A percentile compares a stretch with the other conserved stretches of the same genome.
Conservation (phyloP, 208 protist species). For the Angomonas ambiguus region DNA sequence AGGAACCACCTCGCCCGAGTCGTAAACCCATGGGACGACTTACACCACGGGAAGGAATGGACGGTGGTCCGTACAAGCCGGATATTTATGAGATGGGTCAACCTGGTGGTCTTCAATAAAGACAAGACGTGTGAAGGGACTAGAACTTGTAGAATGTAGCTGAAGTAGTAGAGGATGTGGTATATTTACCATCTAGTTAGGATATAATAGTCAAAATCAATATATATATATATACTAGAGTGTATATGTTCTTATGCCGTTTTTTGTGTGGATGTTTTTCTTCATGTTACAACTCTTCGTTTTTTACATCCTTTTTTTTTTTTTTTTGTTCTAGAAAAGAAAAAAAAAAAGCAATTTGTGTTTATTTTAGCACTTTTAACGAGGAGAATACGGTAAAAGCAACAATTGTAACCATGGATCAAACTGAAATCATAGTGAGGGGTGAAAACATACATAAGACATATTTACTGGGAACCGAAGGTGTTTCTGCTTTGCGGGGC, state of each 20-base stretch:
- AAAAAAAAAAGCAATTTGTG: conserved; percentile 4
- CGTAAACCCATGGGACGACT: conserved; percentile 64
- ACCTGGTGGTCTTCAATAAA: conserved; percentile 42
- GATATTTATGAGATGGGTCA: conserved; percentile 49
- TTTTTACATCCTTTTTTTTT: conserved; percentile 12
- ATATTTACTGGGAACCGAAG: conserved; percentile 94
- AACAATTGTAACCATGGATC: background rate
- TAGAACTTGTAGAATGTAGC: background rate
- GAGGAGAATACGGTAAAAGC: background rate
- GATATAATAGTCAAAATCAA: background rate
- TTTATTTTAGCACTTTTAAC: background rate
- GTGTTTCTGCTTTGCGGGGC: conserved; percentile 94
- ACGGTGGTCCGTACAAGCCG: conserved; percentile 66
- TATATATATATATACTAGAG: background rate
- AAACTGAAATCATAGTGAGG: conserved; percentile 42
- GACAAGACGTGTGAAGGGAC: background rate
- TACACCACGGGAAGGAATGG: conserved; percentile 65
- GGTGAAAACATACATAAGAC: conserved; percentile 97
- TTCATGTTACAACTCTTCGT: conserved; percentile 1
- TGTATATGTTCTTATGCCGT: conserved; percentile 12
- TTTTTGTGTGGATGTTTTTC: background rate
- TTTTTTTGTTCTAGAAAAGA: background rate
- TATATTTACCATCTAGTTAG: too few relatives aligned
- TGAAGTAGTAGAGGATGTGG: background rate
- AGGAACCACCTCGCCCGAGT: conserved; percentile 81